Conservation (phyloP, 345 rosid species). For the Laguncularia racemosa region DNA sequence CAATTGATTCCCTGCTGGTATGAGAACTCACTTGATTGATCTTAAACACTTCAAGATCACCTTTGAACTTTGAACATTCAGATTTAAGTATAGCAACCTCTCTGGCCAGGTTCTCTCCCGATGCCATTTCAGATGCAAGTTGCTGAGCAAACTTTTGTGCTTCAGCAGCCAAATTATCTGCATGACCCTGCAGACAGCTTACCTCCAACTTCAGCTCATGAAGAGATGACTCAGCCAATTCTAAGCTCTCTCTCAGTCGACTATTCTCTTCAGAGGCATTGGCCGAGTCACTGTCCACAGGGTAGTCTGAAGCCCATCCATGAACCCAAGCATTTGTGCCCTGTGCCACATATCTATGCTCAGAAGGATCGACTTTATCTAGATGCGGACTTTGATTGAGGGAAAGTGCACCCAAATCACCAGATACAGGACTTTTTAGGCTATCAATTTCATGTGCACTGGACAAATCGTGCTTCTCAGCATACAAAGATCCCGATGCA, state of each 20-base stretch:
- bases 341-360: slow-evolving; percentile 27
- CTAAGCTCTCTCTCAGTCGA: slow-evolving; percentile 74
- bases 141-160: slow-evolving; percentile 57
- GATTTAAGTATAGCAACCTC: slow-evolving; percentile 75
- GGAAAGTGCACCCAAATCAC: slow-evolving; percentile 59
- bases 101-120: slow-evolving; percentile 64
- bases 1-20: slow-evolving; percentile 20
- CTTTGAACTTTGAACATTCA: slow-evolving; percentile 72
- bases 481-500: slow-evolving; percentile 69
- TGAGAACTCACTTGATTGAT: slow-evolving; percentile 25
- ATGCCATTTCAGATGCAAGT: slow-evolving; percentile 72
- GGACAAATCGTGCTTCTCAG: slow-evolving; percentile 79
- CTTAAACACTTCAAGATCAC: slow-evolving; percentile 46
- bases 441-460: slow-evolving; percentile 71
- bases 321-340: slow-evolving; percentile 55
- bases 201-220: slow-evolving; percentile 69
- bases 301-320: slow-evolving; percentile 70
- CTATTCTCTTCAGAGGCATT: slow-evolving; percentile 61
- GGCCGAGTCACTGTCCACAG: slow-evolving; percentile 55
- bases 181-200: slow-evolving; percentile 56
- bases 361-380: slow-evolving; percentile 50
- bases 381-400: slow-evolving; percentile 43
- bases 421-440: slow-evolving; percentile 62
- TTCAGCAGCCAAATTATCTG: slow-evolving; percentile 63
- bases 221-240: slow-evolving; percentile 70